Evolutionary conservation across 2,329 filamentous ascomycete species (phyloP).

Genomic region (Neurospora crassa): DNA sequence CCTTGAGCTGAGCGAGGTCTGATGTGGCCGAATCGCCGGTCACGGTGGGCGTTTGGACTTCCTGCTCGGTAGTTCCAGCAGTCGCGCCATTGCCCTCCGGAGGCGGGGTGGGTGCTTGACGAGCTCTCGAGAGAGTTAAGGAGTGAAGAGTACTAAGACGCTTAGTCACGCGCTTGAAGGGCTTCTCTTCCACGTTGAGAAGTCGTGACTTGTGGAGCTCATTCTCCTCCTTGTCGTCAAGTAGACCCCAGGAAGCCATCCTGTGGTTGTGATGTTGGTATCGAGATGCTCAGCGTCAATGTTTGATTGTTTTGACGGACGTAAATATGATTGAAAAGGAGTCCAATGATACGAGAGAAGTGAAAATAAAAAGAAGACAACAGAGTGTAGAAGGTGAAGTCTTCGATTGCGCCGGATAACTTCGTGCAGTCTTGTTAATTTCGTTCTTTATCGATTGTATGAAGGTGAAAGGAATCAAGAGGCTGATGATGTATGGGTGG

Average conservation of each 20-base stretch:
- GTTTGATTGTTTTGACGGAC: not conserved
- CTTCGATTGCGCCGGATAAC: not conserved
- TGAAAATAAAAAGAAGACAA: too few relatives aligned
- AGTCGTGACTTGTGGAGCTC: slow-evolving; percentile 82
- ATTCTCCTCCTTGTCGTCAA: slow-evolving; percentile 69
- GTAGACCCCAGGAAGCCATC: slow-evolving; percentile 50
- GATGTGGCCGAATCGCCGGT: not conserved
- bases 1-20: slow-evolving; percentile 59
- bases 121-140: slow-evolving; percentile 42
- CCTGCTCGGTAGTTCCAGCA: slow-evolving; percentile 33
- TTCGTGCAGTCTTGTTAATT: not conserved
- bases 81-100: slow-evolving; percentile 38
- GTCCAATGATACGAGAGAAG: not conserved
- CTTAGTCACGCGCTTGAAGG: slow-evolving; percentile 81
- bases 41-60: slow-evolving; percentile 22
- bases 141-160: slow-evolving; percentile 62
- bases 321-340: not conserved
- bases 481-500: not conserved
- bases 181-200: slow-evolving; percentile 82
- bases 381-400: not conserved
- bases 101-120: slow-evolving; percentile 55
- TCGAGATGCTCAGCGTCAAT: not conserved
- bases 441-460: not conserved
- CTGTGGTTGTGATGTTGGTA: slow-evolving; percentile 1
- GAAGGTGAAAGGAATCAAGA: not conserved